Conservation (phyloP, 768 basidiomycete species). For the Amanita pseudoporphyria region DNA sequence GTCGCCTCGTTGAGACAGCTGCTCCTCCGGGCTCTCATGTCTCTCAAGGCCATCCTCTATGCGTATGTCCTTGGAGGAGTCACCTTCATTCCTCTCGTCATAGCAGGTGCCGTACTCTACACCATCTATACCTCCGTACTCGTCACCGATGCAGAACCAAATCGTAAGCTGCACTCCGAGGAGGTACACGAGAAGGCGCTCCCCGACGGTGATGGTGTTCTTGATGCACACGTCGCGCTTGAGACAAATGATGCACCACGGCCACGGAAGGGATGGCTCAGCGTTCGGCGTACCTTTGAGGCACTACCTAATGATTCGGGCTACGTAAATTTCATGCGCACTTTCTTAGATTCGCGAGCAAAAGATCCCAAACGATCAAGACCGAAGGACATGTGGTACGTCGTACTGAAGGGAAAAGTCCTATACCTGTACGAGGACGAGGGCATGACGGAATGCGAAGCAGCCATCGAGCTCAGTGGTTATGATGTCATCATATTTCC, state of each 20-base stretch:
- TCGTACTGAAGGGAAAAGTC: conserved; percentile 83
- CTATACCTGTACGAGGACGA: conserved; percentile 94
- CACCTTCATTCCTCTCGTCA: conserved; percentile 77
- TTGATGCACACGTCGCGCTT: conserved; percentile 15
- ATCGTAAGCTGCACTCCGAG: conserved; percentile 17
- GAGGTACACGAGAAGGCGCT: conserved; percentile 20
- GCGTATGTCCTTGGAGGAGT: conserved; percentile 86
- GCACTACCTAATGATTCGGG: conserved; percentile 51
- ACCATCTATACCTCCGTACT: conserved; percentile 81
- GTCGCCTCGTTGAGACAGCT: not conserved
- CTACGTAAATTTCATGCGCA: conserved; percentile 72
- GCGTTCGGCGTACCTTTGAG: conserved; percentile 71
- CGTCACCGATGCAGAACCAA: conserved; percentile 46
- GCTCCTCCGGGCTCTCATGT: conserved; percentile 33
- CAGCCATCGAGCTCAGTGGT: conserved; percentile 76
- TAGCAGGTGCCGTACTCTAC: conserved; percentile 47
- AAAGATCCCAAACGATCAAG: conserved; percentile 77
- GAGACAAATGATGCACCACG: conserved; percentile 49
- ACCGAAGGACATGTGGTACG: conserved; percentile 91
- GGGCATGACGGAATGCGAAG: conserved; percentile 81
- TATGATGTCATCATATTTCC: conserved; percentile 74
- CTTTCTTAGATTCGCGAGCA: conserved; percentile 72
- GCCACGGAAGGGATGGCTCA: conserved; percentile 75
- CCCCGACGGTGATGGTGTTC: conserved; percentile 6
- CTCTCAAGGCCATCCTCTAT: conserved; percentile 61